Conservation (phyloP, 768 basidiomycete species). For the Mycena floridula region DNA sequence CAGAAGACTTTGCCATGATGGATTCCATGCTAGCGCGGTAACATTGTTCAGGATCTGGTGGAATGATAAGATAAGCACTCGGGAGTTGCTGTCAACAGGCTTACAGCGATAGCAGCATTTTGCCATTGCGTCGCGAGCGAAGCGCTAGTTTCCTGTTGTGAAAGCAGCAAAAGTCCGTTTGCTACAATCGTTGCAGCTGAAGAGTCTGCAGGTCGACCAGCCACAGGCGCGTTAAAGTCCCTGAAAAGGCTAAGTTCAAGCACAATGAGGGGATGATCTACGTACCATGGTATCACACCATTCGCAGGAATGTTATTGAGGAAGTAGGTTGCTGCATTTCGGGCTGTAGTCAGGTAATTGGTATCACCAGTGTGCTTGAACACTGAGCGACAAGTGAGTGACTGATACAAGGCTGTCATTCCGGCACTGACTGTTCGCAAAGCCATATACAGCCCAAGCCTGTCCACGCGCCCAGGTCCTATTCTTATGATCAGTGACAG, state of each 20-base stretch:
- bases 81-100: too few species aligned
- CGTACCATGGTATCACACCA: conserved; percentile 65
- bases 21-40: conserved; percentile 49
- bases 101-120: conserved; percentile 43
- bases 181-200: conserved; percentile 63
- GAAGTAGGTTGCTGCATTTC: conserved; percentile 54
- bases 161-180: conserved; percentile 52
- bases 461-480: conserved; percentile 45
- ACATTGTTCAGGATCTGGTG: conserved; percentile 41
- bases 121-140: conserved; percentile 32
- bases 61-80: too few species aligned
- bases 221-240: conserved; percentile 36
- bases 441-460: conserved; percentile 39
- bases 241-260: not conserved
- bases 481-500: too few species aligned
- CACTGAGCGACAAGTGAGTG: conserved; percentile 36
- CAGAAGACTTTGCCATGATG: conserved; percentile 56
- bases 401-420: too few species aligned
- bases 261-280: conserved; percentile 5
- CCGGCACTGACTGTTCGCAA: conserved; percentile 34
- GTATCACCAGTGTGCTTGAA: conserved; percentile 43
- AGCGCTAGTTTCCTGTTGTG: conserved; percentile 31
- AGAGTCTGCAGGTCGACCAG: conserved; percentile 57
- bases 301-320: conserved; percentile 50
- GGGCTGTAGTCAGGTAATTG: conserved; percentile 55